Conservation (phyloP, 2,329 filamentous ascomycete genomes). For the Plenodomus biglobosus region DNA sequence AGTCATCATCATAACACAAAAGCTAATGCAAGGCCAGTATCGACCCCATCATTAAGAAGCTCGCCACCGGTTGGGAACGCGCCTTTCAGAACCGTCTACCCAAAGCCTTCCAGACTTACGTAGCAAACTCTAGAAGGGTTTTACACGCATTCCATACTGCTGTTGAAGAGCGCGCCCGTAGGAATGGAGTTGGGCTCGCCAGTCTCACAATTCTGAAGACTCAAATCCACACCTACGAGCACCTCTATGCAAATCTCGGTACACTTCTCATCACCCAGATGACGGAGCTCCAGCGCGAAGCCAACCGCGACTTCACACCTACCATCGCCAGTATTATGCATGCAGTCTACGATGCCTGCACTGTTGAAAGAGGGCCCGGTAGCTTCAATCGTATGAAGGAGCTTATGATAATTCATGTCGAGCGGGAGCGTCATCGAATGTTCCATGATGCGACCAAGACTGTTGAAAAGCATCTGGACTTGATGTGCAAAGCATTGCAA, state of each 20-base stretch:
- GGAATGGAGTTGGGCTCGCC: constrained; percentile 45
- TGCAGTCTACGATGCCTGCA: constrained; percentile 51
- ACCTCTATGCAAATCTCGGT: constrained; percentile 45
- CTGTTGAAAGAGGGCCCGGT: constrained; percentile 50
- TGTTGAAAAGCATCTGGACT: constrained; percentile 46
- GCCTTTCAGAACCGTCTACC: constrained; percentile 50
- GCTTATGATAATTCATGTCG: constrained; percentile 52
- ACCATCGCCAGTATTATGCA: constrained; percentile 51
- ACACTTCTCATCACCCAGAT: constrained; percentile 41
- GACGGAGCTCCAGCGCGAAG: constrained; percentile 53
- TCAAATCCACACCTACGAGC: constrained; percentile 48
- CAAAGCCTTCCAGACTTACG: constrained; percentile 44
- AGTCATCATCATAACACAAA: background rate
- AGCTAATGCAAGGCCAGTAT: constrained; percentile 7
- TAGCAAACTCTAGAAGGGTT: constrained; percentile 31
- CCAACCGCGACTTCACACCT: constrained; percentile 58
- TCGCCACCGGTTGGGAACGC: constrained; percentile 50
- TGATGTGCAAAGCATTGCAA: constrained; percentile 49
- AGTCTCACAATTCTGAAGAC: constrained; percentile 46
- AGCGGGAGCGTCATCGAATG: constrained; percentile 49
- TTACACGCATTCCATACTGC: constrained; percentile 48
- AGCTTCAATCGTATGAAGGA: constrained; percentile 56
- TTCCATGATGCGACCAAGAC: constrained; percentile 50
- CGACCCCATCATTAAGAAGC: constrained; percentile 44
- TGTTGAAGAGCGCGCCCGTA: constrained; percentile 44